phyloP scores from a whole-genome alignment of 129 eudicot species.

The Chrysanthemum seticuspe region DNA sequence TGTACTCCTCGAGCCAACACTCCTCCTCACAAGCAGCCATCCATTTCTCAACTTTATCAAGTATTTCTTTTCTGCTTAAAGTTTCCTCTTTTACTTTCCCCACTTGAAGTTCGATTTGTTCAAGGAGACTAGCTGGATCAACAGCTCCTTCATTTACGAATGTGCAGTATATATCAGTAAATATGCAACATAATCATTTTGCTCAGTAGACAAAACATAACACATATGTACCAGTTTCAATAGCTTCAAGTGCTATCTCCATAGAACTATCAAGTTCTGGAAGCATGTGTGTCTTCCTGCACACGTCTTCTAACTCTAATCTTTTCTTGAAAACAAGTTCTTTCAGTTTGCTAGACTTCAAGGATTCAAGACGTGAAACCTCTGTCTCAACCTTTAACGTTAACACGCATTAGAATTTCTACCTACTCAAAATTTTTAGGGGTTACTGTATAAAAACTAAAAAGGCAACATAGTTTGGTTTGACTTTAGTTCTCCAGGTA shows the following conservation, averaged over 20 bases:
- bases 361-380: slow-evolving; percentile 74
- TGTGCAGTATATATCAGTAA: slow-evolving; percentile 7
- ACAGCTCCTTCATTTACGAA: slow-evolving; percentile 53
- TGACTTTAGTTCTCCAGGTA: no score
- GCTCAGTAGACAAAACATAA: background rate
- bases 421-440: background rate
- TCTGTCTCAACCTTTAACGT: slow-evolving; percentile 76
- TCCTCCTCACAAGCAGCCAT: slow-evolving; percentile 91
- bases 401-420: slow-evolving; percentile 14
- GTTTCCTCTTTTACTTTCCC: slow-evolving; percentile 85
- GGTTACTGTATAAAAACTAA: no score
- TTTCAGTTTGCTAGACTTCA: slow-evolving; percentile 90
- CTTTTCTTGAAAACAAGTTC: slow-evolving; percentile 89
- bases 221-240: slow-evolving; percentile 40
- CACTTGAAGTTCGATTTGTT: slow-evolving; percentile 76
- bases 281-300: slow-evolving; percentile 80
- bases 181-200: slow-evolving; percentile 10
- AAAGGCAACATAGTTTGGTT: no score
- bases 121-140: slow-evolving; percentile 82
- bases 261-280: slow-evolving; percentile 52
- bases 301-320: slow-evolving; percentile 73
- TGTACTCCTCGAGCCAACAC: slow-evolving; percentile 94
- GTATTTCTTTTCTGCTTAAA: slow-evolving; percentile 84
- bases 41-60: slow-evolving; percentile 86
- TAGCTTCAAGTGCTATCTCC: slow-evolving; percentile 48